Percentiles rank a stretch among this genome's conserved stretches.
phyloP scores from a whole-genome alignment of 73 alveolate species.

The Durusdinium trenchii region DNA sequence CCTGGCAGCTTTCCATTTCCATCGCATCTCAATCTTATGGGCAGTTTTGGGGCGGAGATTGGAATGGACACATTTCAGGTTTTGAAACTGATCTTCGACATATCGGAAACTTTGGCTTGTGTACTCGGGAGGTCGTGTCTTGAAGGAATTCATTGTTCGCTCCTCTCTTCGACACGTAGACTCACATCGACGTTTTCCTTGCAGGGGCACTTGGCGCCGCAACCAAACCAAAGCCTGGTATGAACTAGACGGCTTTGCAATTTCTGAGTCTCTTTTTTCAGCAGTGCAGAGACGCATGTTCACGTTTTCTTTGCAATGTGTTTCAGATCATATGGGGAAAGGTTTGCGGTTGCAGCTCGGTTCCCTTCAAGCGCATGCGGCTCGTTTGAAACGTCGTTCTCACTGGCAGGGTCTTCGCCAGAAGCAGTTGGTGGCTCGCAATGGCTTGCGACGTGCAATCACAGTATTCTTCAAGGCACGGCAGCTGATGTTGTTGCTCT shows the following conservation, averaged over 20 bases:
- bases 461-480: conserved; percentile 3
- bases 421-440: background rate
- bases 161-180: background rate
- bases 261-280: background rate
- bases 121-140: background rate
- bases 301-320: background rate
- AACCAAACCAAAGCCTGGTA: background rate
- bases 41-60: conserved; percentile 29
- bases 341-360: background rate
- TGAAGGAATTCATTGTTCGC: background rate
- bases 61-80: background rate
- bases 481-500: background rate
- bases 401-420: background rate
- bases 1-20: background rate
- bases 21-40: background rate
- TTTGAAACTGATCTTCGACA: background rate
- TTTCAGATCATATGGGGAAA: conserved; percentile 1
- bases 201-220: conserved; percentile 12
- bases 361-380: no score
- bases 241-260: background rate
- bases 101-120: background rate
- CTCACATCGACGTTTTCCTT: background rate
- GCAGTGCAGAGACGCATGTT: background rate
- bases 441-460: no score
- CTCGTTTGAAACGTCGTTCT: background rate